Conservation (phyloP, 495 filamentous ascomycete species). For the Barbatosphaeria neglecta region DNA sequence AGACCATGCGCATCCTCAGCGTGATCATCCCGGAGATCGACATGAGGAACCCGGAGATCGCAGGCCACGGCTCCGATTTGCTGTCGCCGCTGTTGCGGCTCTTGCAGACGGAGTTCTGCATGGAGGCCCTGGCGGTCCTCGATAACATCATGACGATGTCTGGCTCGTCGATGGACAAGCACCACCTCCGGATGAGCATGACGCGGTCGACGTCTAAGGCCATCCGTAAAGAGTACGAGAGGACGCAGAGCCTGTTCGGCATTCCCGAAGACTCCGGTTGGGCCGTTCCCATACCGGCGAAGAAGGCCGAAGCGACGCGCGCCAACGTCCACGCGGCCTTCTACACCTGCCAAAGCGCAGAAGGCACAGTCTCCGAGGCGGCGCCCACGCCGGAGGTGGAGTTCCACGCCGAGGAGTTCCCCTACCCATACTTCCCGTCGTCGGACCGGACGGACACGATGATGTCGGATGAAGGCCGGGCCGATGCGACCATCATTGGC, state of each 20-base stretch:
- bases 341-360: constrained; percentile 60
- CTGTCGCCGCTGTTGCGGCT: constrained; percentile 87
- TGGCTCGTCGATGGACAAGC: constrained; percentile 81
- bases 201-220: constrained; percentile 67
- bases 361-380: constrained; percentile 49
- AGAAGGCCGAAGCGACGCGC: constrained; percentile 71
- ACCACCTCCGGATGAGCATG: constrained; percentile 96
- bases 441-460: constrained; percentile 67
- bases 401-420: constrained; percentile 83
- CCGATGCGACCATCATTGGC: constrained; percentile 56
- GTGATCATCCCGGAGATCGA: constrained; percentile 83
- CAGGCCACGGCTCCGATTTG: constrained; percentile 82
- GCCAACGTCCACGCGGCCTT: constrained; percentile 94
- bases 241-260: constrained; percentile 86
- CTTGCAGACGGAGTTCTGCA: constrained; percentile 85
- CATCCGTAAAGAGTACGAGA: constrained; percentile 86
- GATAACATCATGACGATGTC: constrained; percentile 93
- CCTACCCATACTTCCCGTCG: constrained; percentile 62
- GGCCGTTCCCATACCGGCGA: constrained; percentile 89
- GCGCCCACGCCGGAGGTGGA: constrained; percentile 74
- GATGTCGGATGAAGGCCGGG: constrained; percentile 76
- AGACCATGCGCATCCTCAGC: constrained; percentile 82
- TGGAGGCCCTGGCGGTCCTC: constrained; percentile 78
- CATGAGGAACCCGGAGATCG: constrained; percentile 83
- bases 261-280: constrained; percentile 93